Evolutionary conservation across 106 monocot genomes (phyloP), one percentile per base, ranked within the genome.

Genomic region (Chionographis japonica): DNA sequence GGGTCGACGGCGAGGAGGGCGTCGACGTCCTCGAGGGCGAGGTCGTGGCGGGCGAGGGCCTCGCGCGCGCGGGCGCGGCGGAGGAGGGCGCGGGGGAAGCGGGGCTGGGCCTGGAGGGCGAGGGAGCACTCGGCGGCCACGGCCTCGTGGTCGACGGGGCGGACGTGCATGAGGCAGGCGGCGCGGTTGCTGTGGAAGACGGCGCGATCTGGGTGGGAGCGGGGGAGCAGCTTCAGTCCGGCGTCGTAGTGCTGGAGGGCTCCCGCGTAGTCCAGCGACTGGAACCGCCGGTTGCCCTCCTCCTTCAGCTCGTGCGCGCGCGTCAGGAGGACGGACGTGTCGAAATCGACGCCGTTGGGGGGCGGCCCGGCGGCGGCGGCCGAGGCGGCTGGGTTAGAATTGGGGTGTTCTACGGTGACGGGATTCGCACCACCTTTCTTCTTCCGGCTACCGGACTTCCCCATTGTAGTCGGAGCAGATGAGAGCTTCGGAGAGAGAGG

Each of bases 141-240:
- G 58, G 89, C 84, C 16, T 85, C 75, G 76, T 98, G 77, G 76
- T 98, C 85, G 37, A 92, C 80, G 53, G 97, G 97, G 6, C 86
- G 84, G 68, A 90, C 72, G 73, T 83, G 90, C 66, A 98, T 74
- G 65, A 98, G 79, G 80, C 97, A 98, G 20, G 97, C 97, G 52
- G 97, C 97, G 39, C 97, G 89, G 61, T 98, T 92, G 74, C 85
- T 85, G 82, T 98, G 87, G 85, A 98, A 90, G 18, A 92, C 84
- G 60, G 97, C 97, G 61, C 92, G 89, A 40, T 97, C 97, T 11
- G 89, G 83, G 69, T 98, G 97, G 68, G 41, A 72, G 46, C 50
- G 75, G 4, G 97, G 97, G 42, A 75, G 75, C n/a, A 98, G 85
- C 40, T 66, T 77, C 6, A 98, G 84, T n/a, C 81, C 97, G 7